phyloP scores from a whole-genome alignment of 805 yeast genomes.

The Yamadazyma scolyti region DNA sequence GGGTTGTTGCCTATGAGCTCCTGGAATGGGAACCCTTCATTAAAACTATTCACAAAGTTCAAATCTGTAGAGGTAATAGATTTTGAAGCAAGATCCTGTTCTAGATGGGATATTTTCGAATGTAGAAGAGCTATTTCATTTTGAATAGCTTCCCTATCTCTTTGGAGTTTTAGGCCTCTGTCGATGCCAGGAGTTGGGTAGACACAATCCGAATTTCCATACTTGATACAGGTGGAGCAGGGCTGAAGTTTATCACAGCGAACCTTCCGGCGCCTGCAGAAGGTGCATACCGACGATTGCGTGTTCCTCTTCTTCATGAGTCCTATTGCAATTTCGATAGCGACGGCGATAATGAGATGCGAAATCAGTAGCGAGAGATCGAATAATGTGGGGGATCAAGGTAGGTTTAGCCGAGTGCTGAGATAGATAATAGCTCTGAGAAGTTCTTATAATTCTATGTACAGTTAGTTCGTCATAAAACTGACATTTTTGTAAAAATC shows the following conservation, averaged over 20 bases:
- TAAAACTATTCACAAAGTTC: too few relatives aligned
- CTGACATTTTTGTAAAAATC: conserved; percentile 74
- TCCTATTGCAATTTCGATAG: too few relatives aligned
- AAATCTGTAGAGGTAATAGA: too few relatives aligned
- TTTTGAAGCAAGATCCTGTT: conserved; percentile 2
- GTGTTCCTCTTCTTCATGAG: conserved; percentile 22
- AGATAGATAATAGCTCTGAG: too few relatives aligned
- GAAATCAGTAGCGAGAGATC: too few relatives aligned
- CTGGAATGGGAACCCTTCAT: too few relatives aligned
- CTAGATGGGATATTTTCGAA: conserved; percentile 2
- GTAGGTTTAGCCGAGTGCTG: too few relatives aligned
- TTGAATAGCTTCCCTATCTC: conserved; percentile 1
- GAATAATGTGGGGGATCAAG: too few relatives aligned
- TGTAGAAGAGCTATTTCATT: conserved; percentile 6
- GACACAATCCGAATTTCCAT: conserved; percentile 15
- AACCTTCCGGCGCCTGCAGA: conserved; percentile 34
- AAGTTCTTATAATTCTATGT: too few relatives aligned
- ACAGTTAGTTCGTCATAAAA: conserved; percentile 41
- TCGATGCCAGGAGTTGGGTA: too few relatives aligned
- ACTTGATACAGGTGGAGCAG: conserved; percentile 31
- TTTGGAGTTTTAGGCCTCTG: too few relatives aligned
- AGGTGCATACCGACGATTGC: conserved; percentile 28
- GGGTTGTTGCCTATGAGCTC: conserved; percentile 8
- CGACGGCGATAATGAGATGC: too few relatives aligned
- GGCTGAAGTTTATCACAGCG: conserved; percentile 36